A percentile compares a stretch with the other conserved stretches of the same genome.
phyloP scores from a whole-genome alignment of 495 filamentous ascomycete species.

The Parathielavia hyrcaniae region DNA sequence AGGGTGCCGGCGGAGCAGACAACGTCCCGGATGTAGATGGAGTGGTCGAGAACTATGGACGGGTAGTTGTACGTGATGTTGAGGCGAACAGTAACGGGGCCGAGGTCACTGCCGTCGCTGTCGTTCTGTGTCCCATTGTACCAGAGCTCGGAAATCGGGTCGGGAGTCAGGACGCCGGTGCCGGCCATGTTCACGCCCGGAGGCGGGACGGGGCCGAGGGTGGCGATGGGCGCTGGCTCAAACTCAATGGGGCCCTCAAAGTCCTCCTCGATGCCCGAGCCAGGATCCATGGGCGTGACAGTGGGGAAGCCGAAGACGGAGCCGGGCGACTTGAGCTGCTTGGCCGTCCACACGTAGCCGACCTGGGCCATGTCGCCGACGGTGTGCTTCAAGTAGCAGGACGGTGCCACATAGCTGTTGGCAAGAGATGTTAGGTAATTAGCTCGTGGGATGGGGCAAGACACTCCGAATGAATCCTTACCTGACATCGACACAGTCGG shows the following conservation, averaged over 20 bases:
- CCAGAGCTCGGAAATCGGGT: slow-evolving; percentile 4
- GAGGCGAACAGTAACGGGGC: slow-evolving; percentile 3
- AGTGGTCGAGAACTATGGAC: slow-evolving; percentile 17
- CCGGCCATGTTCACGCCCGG: slow-evolving; percentile 10
- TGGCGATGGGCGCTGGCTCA: neutral
- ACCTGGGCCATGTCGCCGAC: neutral
- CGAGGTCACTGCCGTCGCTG: slow-evolving; percentile 1
- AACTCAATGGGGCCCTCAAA: neutral
- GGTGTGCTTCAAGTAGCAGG: neutral
- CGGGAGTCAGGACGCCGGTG: slow-evolving; percentile 9
- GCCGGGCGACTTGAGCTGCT: slow-evolving; percentile 2
- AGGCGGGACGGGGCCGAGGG: neutral
- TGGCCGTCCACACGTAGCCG: slow-evolving; percentile 1
- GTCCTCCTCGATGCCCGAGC: neutral
- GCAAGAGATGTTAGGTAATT: neutral
- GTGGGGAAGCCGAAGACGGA: slow-evolving; percentile 4
- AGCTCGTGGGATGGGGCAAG: neutral
- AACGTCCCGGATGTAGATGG: slow-evolving; percentile 14
- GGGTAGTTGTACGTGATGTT: slow-evolving; percentile 17
- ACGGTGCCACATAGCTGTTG: slow-evolving; percentile 1
- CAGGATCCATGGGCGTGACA: neutral
- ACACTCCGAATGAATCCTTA: neutral
- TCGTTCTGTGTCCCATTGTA: slow-evolving; percentile 10
- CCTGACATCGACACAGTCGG: slow-evolving; percentile 1
- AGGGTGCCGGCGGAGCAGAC: slow-evolving; percentile 8